These are phyloP conservation scores for Cnidoscolus chayamansa DNA, from an alignment of 441 rosid species.

Conservation along the genomic window DNA sequence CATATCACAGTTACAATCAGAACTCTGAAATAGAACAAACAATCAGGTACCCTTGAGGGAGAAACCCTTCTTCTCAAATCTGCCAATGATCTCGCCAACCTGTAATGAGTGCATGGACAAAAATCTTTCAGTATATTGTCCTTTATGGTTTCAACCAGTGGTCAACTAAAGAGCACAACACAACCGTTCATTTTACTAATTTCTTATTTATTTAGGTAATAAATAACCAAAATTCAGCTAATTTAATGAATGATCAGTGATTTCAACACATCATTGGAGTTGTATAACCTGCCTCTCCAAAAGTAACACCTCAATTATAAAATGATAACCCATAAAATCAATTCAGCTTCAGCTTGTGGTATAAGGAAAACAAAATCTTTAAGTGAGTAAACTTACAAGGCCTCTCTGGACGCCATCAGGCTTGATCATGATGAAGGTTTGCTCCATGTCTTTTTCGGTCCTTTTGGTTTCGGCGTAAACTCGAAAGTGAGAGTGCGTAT, in stretches of 20 bases:
- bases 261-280: background rate
- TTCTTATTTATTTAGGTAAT: too few relatives aligned
- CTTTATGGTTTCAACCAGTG: background rate
- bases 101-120: conserved; percentile 21
- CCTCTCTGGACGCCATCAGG: conserved; percentile 96
- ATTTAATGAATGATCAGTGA: too few relatives aligned
- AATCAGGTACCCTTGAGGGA: conserved; percentile 58
- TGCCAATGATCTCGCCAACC: conserved; percentile 82
- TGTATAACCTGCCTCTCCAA: background rate
- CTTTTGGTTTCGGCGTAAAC: background rate
- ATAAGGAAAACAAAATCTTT: background rate
- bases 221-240: too few relatives aligned
- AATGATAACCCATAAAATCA: background rate
- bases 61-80: conserved; percentile 95
- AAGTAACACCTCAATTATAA: background rate
- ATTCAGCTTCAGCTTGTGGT: background rate
- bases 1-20: background rate
- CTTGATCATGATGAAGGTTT: conserved; percentile 93
- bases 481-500: too few relatives aligned
- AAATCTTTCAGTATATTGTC: conserved; percentile 2
- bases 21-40: background rate
- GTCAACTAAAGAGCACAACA: too few relatives aligned
- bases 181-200: too few relatives aligned
- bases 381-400: conserved; percentile 43
- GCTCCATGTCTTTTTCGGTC: conserved; percentile 49